These are phyloP conservation scores for Malania oleifera DNA, from an alignment of 164 flowering plant species.

Conservation along the genomic window DNA sequence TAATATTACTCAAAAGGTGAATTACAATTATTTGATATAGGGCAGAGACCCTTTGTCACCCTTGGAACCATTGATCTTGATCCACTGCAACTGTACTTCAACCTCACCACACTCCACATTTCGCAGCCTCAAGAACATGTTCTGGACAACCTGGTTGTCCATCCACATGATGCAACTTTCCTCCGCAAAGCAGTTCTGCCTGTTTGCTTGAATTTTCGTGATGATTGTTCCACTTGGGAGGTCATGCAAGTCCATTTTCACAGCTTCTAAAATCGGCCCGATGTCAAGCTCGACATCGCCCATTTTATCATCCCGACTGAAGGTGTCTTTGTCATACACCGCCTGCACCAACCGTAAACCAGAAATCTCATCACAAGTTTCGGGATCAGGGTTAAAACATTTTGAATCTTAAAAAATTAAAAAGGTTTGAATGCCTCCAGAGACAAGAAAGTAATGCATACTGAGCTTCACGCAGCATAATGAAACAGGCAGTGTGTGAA, in stretches of 20 bases:
- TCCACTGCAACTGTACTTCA: conserved; percentile 66
- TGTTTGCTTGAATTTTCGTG: conserved; percentile 35
- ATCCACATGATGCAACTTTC: conserved; percentile 51
- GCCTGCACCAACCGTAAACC: conserved; percentile 26
- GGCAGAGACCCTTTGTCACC: too few relatives aligned
- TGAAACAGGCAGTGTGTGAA: too few relatives aligned
- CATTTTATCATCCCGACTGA: conserved; percentile 69
- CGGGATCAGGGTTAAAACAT: too few relatives aligned
- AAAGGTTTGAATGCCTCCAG: too few relatives aligned
- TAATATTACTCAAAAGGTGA: too few relatives aligned
- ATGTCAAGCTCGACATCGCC: conserved; percentile 74
- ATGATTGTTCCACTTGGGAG: conserved; percentile 51
- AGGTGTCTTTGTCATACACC: conserved; percentile 64
- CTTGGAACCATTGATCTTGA: conserved; percentile 41
- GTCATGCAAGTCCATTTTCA: conserved; percentile 34
- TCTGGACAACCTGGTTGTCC: conserved; percentile 50
- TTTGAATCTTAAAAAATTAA: too few relatives aligned
- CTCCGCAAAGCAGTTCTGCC: conserved; percentile 62
- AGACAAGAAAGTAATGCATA: too few relatives aligned
- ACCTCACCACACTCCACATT: conserved; percentile 85
- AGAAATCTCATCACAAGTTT: neutral
- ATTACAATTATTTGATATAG: too few relatives aligned
- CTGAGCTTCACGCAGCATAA: too few relatives aligned
- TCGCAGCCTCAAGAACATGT: conserved; percentile 47
- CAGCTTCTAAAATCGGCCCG: conserved; percentile 38